Base-by-base conservation (phyloP, 139 green algal genomes). In the Auxenochlorella protothecoides region DNA sequence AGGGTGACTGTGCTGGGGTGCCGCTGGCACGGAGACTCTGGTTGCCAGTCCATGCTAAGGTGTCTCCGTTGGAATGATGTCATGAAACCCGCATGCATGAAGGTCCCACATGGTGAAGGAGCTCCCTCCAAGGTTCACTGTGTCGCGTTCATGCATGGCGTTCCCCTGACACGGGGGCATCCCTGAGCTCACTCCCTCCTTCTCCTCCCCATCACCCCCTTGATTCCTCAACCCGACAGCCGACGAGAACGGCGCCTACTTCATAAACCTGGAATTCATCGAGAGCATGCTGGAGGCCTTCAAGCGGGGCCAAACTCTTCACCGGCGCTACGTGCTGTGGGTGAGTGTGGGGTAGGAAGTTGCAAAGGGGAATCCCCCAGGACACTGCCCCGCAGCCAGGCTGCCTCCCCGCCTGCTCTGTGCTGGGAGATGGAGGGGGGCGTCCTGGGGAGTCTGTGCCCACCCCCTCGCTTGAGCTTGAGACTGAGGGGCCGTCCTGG, bases 241-340 rank as follows among this genome's bases (percentile, higher is more conserved):
- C 14, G 80, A 76, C 57, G 73, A 78, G 7, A 70, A 74, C 15
- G 85, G 86, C 4, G 81, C 83, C 15, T 92, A 91, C 78, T 69
- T 15, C 1, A 68, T 97, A 7, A 97, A 89, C 2, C 70, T 80
- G 13, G 85, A 90, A 4, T 98, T 98, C 78, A 84, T 97, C 55
- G 53, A 86, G 71, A 85, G 76, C 27, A 97, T 98, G 94, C 74
- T 98, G 74, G 78, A 87, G 57, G 82, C 86, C 27, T 98, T 98
- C 79, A 91, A 88, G 74, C 80, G 84, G 51, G 90, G 97, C 82
- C 86, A 84, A 68, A 66, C 79, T 7, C 87, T 98, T 14, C 92
- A 97, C 82, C 77, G 74, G 72, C 76, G 86, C 52, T 90, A 78
- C 59, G 85, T 83, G 0, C 89, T 90, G 70, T 74, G 88, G 72